Conservation (phyloP, 257 asterid genomes). For the Rehmannia glutinosa region DNA sequence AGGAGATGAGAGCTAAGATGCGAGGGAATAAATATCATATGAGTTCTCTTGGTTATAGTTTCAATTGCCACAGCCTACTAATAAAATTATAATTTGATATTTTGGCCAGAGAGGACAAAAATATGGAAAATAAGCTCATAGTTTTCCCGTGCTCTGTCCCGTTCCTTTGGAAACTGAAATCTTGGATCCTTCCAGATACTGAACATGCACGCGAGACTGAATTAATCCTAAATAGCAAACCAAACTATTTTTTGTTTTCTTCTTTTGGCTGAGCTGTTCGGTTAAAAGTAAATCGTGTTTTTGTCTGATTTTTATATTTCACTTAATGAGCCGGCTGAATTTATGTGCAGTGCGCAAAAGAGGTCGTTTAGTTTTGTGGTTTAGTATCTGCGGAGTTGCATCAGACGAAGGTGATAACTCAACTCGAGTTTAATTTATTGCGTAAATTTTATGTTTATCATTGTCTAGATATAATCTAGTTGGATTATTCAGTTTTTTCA, state of each 20-base stretch:
- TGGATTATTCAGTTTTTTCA: not conserved
- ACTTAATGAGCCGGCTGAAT: not conserved
- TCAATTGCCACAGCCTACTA: not conserved
- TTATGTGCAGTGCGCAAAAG: not conserved
- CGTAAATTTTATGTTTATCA: not conserved
- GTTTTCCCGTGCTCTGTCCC: not conserved
- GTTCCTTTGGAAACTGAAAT: not conserved
- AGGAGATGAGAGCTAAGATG: no score
- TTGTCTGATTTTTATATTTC: not conserved
- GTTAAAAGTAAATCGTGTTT: not conserved
- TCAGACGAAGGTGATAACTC: not conserved
- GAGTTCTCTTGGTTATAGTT: no score
- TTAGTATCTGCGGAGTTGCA: not conserved
- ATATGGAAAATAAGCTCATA: not conserved
- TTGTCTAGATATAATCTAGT: not conserved
- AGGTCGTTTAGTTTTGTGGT: slow-evolving; percentile 5
- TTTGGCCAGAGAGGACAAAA: not conserved
- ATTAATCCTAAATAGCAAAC: no score
- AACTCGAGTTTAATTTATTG: no score
- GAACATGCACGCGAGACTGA: no score
- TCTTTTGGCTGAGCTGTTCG: no score
- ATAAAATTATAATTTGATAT: not conserved
- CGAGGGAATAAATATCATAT: no score
- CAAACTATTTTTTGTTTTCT: no score
- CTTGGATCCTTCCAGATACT: not conserved